These are phyloP conservation scores for Lycium ferocissimum DNA, from an alignment of 257 asterid species.

Conservation along the genomic window DNA sequence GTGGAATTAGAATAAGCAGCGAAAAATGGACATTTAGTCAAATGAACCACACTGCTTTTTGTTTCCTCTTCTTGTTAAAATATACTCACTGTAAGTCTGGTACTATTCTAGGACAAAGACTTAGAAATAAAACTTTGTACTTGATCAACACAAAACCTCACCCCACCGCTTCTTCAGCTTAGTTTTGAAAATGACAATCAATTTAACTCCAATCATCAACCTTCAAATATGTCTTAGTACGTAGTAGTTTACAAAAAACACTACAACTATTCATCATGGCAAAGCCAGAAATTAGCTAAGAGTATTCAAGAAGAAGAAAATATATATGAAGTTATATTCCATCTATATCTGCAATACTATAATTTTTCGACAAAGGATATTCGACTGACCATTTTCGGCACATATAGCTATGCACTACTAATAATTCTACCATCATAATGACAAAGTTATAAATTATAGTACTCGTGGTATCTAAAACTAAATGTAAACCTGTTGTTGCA, in stretches of 20 bases:
- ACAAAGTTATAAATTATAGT: neutral
- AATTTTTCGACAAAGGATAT: neutral
- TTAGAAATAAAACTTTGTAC: neutral
- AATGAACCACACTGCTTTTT: too few relatives aligned
- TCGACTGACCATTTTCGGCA: neutral
- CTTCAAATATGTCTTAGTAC: neutral
- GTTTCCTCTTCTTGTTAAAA: too few relatives aligned
- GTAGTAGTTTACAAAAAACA: neutral
- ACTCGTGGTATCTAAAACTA: too few relatives aligned
- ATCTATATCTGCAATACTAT: neutral
- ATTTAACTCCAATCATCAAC: neutral
- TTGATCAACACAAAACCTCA: neutral
- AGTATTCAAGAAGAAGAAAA: neutral
- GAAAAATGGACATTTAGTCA: too few relatives aligned
- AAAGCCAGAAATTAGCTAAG: neutral
- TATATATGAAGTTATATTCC: neutral
- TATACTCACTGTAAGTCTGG: too few relatives aligned
- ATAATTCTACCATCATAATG: neutral
- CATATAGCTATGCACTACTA: neutral
- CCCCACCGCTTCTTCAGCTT: neutral
- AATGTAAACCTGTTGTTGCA: constrained; percentile 77
- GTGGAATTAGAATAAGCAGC: too few relatives aligned
- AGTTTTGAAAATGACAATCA: neutral
- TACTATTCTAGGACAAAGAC: too few relatives aligned
- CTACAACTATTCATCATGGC: neutral